Conservation (phyloP, 352 stramenopile species). For the Globisporangium orthogonon region DNA sequence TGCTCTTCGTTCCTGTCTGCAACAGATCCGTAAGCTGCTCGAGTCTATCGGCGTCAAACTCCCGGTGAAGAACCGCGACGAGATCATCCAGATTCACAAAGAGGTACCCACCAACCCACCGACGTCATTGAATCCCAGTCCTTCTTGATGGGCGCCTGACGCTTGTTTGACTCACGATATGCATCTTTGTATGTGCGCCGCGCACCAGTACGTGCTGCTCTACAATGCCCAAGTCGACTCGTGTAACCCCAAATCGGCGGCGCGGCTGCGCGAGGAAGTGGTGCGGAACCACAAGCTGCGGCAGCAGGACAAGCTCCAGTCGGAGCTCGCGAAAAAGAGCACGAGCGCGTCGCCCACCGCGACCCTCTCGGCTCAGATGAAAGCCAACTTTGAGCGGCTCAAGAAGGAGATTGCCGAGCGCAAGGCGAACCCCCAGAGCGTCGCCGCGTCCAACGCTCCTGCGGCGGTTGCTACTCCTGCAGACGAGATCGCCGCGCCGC, state of each 20-base stretch:
- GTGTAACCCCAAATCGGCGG: constrained; percentile 57
- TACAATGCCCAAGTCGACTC: constrained; percentile 79
- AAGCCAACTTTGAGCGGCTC: constrained; percentile 70
- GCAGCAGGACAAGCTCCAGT: constrained; percentile 52
- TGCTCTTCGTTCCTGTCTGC: neutral
- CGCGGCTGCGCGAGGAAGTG: constrained; percentile 63
- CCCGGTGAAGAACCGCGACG: constrained; percentile 62
- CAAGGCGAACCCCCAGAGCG: constrained; percentile 35
- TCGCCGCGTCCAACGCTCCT: constrained; percentile 12
- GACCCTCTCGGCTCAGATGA: constrained; percentile 48
- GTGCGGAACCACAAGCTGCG: constrained; percentile 57
- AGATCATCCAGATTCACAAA: constrained; percentile 87
- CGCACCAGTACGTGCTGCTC: constrained; percentile 64
- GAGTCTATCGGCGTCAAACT: constrained; percentile 58
- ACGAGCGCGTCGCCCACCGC: constrained; percentile 20
- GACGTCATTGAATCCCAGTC: no score
- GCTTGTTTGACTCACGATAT: neutral
- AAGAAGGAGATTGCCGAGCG: constrained; percentile 59
- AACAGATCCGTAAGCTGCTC: constrained; percentile 53
- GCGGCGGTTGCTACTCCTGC: constrained; percentile 1
- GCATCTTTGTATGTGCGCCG: neutral
- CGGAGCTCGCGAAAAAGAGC: constrained; percentile 26
- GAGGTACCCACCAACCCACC: constrained; percentile 31
- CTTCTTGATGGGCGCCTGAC: neutral
- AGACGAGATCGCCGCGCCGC: constrained; percentile 6